Base-by-base conservation (phyloP, 805 yeast species). In the Brettanomyces anomalus region DNA sequence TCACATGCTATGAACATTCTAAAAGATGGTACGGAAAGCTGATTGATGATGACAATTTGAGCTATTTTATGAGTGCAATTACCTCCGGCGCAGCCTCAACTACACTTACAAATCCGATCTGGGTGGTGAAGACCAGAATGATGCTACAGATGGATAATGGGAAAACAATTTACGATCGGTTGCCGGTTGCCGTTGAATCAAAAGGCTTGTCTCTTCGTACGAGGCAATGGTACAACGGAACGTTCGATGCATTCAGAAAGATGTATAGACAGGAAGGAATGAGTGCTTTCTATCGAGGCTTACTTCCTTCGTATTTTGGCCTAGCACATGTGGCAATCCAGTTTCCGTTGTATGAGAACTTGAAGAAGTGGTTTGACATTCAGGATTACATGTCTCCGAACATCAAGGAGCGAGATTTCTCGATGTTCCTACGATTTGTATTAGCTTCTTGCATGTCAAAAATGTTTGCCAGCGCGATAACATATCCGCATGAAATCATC, bases 41-140 rank as follows among this genome's bases (percentile, higher is more conserved):
- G 14, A 49, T 54, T 3, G 41, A 49, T 15, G 60, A 61, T 42
- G 62, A 56, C 15, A 60, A 57, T 21, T 15, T 58, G 31, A 60
- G 61, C 42, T 78, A 75, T 53, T 73, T 73, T 50, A 62, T 65
- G 36, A 68, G 77, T 42, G 97, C 98, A 1, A 72, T 90, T 40
- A 74, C 86, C 4, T 96, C 97, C 2, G 98, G 98, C 24, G 77
- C 85, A 43, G 77, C 81, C 6, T 84, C 95, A 2, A 84, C 97
- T 1, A 69, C 86, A 10, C 61, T 80, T 7, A 90, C 96, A 0
- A 93, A 93, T 60, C 98, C 98, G 10, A 85, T 90, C 13, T 93
- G 98, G 98, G 97, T 93, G 37, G 89, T 93, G 26, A 93, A 93
- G 60, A 93, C 98, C 1, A 69, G 98, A 55, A 66, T 93, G 41